Evolutionary conservation across 352 stramenopile genomes (phyloP).

Genomic region (Phytophthora hybrid): DNA sequence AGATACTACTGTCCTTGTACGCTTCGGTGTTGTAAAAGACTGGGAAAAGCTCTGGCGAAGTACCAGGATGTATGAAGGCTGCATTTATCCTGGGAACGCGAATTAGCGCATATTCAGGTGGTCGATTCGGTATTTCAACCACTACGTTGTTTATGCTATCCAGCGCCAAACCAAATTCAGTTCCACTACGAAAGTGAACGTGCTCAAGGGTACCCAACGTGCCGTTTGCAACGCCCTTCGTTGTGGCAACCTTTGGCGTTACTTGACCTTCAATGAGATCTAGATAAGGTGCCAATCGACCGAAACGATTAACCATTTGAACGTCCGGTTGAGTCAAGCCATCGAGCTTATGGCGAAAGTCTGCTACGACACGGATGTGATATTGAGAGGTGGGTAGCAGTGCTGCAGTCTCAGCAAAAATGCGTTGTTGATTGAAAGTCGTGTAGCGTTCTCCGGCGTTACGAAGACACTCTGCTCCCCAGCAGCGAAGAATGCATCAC

Average conservation of each 20-base stretch:
- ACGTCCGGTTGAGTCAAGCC: not conserved
- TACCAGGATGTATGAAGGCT: not conserved
- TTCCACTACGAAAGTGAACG: slow-evolving; percentile 2
- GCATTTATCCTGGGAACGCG: not conserved
- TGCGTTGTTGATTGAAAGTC: slow-evolving; percentile 3
- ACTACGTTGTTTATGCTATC: not conserved
- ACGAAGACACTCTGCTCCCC: not conserved
- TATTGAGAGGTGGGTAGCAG: not conserved
- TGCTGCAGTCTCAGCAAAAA: not conserved
- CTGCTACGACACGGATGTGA: slow-evolving; percentile 1
- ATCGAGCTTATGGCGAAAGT: not conserved
- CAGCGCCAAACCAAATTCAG: slow-evolving; percentile 1
- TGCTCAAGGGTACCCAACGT: slow-evolving; percentile 3
- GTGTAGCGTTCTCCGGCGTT: slow-evolving; percentile 2
- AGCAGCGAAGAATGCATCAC: no score
- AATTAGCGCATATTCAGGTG: not conserved
- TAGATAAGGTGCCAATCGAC: slow-evolving; percentile 13
- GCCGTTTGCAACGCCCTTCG: slow-evolving; percentile 10
- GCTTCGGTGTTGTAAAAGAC: not conserved
- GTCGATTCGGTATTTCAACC: not conserved
- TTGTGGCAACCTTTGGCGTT: slow-evolving; percentile 10
- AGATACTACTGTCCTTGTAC: not conserved
- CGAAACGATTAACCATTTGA: slow-evolving; percentile 9
- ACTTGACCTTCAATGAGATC: slow-evolving; percentile 21
- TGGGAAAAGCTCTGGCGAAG: not conserved